Base-by-base conservation (phyloP, 768 basidiomycete genomes). In the Crucibulum laeve region DNA sequence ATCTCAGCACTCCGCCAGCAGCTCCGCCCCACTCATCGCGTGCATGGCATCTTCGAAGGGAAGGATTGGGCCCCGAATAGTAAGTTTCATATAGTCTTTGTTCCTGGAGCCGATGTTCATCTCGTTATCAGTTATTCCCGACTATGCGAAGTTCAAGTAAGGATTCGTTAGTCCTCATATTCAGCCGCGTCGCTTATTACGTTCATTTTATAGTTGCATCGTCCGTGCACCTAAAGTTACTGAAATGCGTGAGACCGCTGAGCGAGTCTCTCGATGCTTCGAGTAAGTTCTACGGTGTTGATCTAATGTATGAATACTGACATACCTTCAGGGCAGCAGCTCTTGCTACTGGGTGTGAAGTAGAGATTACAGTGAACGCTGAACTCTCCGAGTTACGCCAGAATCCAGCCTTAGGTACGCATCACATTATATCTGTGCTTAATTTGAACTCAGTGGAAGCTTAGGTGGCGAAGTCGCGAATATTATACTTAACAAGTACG, bases 71-170 rank as follows among this genome's bases (percentile, higher is more conserved):
- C 77, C 3, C 71, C 80, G 0, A 87, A 85, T 48, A 76, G 86
- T 87, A 54, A 10, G 78, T 58, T 18, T 7, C 17, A 25, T 17
- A 8, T 19, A 14, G 14, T n/a, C 17, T n/a, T 25, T 15, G 14
- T 40, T 17, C 21, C n/a, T n/a, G n/a, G n/a, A n/a, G n/a, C n/a
- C n/a, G n/a, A n/a, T n/a, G n/a, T n/a, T n/a, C n/a, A n/a, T n/a
- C n/a, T n/a, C n/a, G n/a, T n/a, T n/a, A n/a, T 3, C 34, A 91
- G 90, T 93, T 38, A 88, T 90, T 39, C 91, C 91, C 0, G 88
- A 91, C 56, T 82, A 89, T 54, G 71, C 87, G 1, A 82, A 80
- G 50, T 79, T 88, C 65, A 62, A 68, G 86, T 85, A 55, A 45
- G 80, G n/a, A n/a, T 58, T 7, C n/a, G n/a, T n/a, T n/a, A n/a